A percentile compares a stretch with the other conserved stretches of the same genome.
phyloP scores from a whole-genome alignment of 306 rosid genomes.

The Lathyrus sativus region DNA sequence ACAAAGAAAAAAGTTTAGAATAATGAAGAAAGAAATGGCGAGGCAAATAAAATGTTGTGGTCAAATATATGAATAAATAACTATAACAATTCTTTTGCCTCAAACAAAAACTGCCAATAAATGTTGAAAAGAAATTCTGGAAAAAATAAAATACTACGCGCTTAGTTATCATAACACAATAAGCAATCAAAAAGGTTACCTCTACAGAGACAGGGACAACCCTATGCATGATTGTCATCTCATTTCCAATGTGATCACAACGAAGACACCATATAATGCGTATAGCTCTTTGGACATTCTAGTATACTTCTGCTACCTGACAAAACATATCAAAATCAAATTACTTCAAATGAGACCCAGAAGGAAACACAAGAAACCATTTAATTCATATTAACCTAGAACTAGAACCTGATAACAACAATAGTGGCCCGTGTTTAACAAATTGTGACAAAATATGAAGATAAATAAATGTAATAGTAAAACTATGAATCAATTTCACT shows the following conservation, averaged over 20 bases:
- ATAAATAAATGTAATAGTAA: too few species aligned
- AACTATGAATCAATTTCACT: too few species aligned
- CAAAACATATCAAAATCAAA: constrained; percentile 9
- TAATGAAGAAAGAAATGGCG: neutral
- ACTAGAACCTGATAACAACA: too few species aligned
- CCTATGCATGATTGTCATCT: constrained; percentile 5
- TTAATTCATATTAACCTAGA: too few species aligned
- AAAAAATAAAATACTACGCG: neutral
- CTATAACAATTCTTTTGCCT: constrained; percentile 2
- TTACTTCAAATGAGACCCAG: constrained; percentile 3
- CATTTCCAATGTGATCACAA: neutral
- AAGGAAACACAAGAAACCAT: constrained; percentile 3
- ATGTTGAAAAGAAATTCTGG: neutral
- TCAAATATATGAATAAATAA: neutral
- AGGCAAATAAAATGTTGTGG: constrained; percentile 11
- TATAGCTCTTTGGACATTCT: neutral
- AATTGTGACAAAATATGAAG: too few species aligned
- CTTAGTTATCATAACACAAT: neutral
- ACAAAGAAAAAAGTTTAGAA: constrained; percentile 4
- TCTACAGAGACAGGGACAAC: neutral
- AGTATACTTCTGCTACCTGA: neutral
- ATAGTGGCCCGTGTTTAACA: too few species aligned
- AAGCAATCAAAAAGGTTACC: constrained; percentile 9
- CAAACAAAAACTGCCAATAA: constrained; percentile 20
- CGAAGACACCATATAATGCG: neutral